A percentile compares a stretch with the other conserved stretches of the same genome.
Conservation (phyloP, 257 asterid genomes). For the Solanum raphanifolium region DNA sequence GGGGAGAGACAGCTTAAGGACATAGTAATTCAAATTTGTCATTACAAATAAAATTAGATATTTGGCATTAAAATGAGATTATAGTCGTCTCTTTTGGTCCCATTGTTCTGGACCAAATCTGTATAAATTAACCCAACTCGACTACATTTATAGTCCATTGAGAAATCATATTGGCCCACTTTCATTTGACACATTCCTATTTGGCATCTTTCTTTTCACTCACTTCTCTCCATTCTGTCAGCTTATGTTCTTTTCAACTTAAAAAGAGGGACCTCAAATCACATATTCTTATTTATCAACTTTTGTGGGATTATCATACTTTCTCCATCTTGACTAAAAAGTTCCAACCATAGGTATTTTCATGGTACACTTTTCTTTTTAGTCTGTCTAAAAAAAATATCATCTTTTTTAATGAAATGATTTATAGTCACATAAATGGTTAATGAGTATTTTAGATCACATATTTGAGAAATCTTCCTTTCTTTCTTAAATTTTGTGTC, state of each 20-base stretch:
- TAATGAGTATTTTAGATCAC: too few relatives aligned
- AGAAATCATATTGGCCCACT: not conserved
- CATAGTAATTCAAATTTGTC: constrained; percentile 10
- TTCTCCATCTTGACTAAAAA: not conserved
- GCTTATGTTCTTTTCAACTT: not conserved
- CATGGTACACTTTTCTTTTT: too few relatives aligned
- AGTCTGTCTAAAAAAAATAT: too few relatives aligned
- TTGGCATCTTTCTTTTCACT: not conserved
- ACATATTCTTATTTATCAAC: not conserved
- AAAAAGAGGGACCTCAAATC: not conserved
- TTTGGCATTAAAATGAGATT: constrained; percentile 9
- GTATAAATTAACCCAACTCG: not conserved
- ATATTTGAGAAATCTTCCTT: too few relatives aligned
- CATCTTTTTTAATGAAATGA: too few relatives aligned
- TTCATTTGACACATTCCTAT: not conserved
- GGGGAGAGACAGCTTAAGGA: constrained; percentile 8
- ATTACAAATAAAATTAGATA: constrained; percentile 1
- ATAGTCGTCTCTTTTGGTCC: not conserved
- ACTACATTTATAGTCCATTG: not conserved
- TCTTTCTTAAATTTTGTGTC: too few relatives aligned
- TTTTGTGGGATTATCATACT: not conserved
- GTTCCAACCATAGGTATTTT: not conserved
- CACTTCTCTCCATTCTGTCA: not conserved
- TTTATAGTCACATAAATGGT: too few relatives aligned
- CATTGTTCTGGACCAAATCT: not conserved